Base-by-base conservation (phyloP, 2,329 filamentous ascomycete species). In the Scedosporium minutisporum region DNA sequence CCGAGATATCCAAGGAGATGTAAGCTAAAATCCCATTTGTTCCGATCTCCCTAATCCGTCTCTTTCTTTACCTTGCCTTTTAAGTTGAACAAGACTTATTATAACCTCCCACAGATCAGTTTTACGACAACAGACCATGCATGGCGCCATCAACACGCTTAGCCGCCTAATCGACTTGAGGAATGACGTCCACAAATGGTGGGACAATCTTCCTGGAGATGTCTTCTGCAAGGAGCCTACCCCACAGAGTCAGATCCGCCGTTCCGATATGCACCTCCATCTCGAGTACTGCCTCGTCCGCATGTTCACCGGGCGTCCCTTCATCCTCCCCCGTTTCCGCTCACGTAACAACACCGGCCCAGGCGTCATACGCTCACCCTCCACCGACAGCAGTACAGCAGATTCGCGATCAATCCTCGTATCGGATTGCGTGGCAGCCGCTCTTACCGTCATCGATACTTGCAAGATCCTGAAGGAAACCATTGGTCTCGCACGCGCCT, bases 251-350 rank as follows among this genome's bases (percentile, higher is more conserved):
- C 72, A 74, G 2, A 69, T 77, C 4, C 79, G 78, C 61, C 78
- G 81, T 9, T 75, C 77, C 4, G 78, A 79, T 53, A 76, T 80
- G 46, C 81, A 83, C 63, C 69, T 83, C 7, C 77, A 78, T 62
- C 72, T 83, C 2, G 80, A 82, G 64, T 82, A 82, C 67, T 81
- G 80, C 66, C 73, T 82, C 53, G 75, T 80, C 3, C 75, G 80
- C 53, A 80, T 83, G 67, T 83, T 82, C 64, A 76, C 81, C 60
- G 81, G 81, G 16, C 77, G 81, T 2, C 78, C 79, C 2, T 83
- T 84, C 66, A 76, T 83, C 21, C 79, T 83, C 64, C 73, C 71
- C 16, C 64, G 63, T 10, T 58, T 61, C 14, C 64, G 61, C 7
- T 58, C 64, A 10, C 60, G 61, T 2, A 57, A 58, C 10, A 58